phyloP scores from a whole-genome alignment of 345 rosid genomes.

The Mercurialis annua region DNA sequence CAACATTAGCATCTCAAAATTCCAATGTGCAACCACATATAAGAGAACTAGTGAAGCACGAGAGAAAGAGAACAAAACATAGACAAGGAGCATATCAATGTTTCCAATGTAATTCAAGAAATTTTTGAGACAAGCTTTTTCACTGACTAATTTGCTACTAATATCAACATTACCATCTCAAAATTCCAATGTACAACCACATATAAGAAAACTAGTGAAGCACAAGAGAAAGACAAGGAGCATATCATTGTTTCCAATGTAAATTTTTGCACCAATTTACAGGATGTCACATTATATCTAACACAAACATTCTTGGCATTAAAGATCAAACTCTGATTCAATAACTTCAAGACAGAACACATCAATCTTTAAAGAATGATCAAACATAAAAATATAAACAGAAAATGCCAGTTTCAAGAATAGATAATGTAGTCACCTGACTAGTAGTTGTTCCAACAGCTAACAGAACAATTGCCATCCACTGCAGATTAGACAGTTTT shows the following conservation, averaged over 20 bases:
- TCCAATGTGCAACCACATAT: not conserved
- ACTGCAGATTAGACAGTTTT: slow-evolving; percentile 67
- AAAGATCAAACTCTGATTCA: not conserved
- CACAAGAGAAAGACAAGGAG: not conserved
- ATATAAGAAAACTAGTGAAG: not conserved
- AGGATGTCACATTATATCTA: not conserved
- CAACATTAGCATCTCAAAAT: not conserved
- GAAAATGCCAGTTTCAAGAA: not conserved
- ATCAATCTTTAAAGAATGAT: not conserved
- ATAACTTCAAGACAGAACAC: not conserved
- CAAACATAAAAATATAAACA: not conserved
- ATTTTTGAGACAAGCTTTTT: too few species aligned
- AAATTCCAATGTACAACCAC: not conserved
- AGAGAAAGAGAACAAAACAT: not conserved
- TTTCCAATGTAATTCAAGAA: too few species aligned
- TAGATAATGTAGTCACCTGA: slow-evolving; percentile 48
- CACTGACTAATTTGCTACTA: too few species aligned
- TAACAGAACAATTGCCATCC: slow-evolving; percentile 83
- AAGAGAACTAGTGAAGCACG: not conserved
- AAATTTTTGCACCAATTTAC: too few species aligned
- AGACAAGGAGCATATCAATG: too few species aligned
- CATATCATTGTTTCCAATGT: too few species aligned
- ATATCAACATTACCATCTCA: not conserved
- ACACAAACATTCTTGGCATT: not conserved
- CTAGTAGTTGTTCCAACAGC: slow-evolving; percentile 94